Base-by-base conservation (phyloP, 2,329 filamentous ascomycete species). In the Simplicillium aogashimaense region DNA sequence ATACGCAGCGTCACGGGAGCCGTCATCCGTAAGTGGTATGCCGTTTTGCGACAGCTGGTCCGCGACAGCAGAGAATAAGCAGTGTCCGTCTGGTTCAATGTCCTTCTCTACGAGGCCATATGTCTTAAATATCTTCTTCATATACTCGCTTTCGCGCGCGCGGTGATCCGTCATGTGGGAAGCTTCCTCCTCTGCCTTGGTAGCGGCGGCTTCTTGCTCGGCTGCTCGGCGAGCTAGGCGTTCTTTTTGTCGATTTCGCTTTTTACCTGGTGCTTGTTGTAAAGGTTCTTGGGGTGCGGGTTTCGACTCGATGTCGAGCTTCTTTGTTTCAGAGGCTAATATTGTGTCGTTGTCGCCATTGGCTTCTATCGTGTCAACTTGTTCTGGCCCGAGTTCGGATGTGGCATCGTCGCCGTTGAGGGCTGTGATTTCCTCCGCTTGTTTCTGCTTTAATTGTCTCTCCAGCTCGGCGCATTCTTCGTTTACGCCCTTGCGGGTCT, bases 71-170 rank as follows among this genome's bases (percentile, higher is more conserved):
- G 87, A 84, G 63, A 97, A 98, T 13, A 98, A 67, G 57, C 92
- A 98, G 64, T 98, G 92, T 0, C 92, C 92, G 61, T 98, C 90
- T 0, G 92, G 87, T 31, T 75, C 75, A 42, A 98, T 88, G 43
- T 86, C 79, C 51, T 84, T 75, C 65, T 95, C 86, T 15, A 66
- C 67, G 13, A 97, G 70, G 1, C 69, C 70, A 42, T 82, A 65
- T 35, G 70, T 65, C 40, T 68, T 63, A 57, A 95, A 83, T 32
- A 76, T 74, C 20, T 67, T 66, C 42, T 75, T 67, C 79, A 98
- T 89, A 36, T 74, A 72, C 38, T 74, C 67, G 50, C 78, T 72
- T 65, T 95, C 88, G 39, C 74, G 64, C 35, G 73, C 72, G 43
- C 85, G 79, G 56, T 81, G 74, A 63, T 94, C 79, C 7, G 82